A percentile compares a stretch with the other conserved stretches of the same genome.
These are phyloP conservation scores for Fusarium hostae DNA, from an alignment of 2,329 filamentous ascomycete genomes.

Conservation along the genomic window DNA sequence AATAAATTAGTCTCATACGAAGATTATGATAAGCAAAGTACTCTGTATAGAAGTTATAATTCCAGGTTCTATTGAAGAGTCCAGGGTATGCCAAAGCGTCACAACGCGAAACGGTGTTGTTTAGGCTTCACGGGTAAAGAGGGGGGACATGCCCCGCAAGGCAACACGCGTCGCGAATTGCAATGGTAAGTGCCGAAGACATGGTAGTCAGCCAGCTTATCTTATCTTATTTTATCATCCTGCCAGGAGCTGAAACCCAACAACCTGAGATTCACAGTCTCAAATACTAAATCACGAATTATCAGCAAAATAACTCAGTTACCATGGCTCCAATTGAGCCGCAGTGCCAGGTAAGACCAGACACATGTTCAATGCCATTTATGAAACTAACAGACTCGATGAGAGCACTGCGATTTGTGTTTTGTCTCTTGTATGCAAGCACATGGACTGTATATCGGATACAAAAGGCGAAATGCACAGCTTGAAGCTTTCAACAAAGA, in stretches of 20 bases:
- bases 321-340: neutral
- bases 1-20: too few relatives aligned
- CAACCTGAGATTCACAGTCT: neutral
- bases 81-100: too few relatives aligned
- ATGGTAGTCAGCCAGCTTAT: neutral
- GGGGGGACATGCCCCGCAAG: too few relatives aligned
- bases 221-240: neutral
- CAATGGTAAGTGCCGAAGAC: neutral
- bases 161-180: too few relatives aligned
- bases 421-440: constrained; percentile 45
- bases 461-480: constrained; percentile 42
- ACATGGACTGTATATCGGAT: constrained; percentile 40
- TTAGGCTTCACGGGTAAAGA: too few relatives aligned
- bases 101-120: too few relatives aligned
- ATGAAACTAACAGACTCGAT: neutral
- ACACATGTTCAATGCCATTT: accelerated
- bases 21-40: too few relatives aligned
- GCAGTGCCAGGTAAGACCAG: constrained; percentile 7
- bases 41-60: too few relatives aligned
- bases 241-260: neutral
- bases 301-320: accelerated
- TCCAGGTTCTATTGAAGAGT: too few relatives aligned
- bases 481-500: constrained; percentile 36
- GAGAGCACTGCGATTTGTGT: constrained; percentile 36
- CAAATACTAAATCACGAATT: neutral